phyloP scores from a whole-genome alignment of 805 yeast genomes.

The Candida hispaniensis region DNA sequence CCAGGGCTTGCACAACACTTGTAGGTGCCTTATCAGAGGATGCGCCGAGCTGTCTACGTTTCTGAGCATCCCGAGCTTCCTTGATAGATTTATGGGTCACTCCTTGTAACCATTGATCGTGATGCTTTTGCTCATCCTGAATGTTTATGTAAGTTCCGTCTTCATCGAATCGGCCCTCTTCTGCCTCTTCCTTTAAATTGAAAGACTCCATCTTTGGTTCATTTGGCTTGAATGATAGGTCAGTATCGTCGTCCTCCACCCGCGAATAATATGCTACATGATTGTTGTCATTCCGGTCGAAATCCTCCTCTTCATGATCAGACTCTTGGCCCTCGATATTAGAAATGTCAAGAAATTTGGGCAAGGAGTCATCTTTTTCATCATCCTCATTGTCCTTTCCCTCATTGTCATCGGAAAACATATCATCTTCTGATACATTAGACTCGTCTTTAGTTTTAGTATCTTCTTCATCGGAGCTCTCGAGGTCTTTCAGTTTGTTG shows the following conservation, averaged over 20 bases:
- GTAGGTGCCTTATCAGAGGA: slow-evolving; percentile 14
- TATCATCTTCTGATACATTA: slow-evolving; percentile 30
- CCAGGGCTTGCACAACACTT: slow-evolving; percentile 19
- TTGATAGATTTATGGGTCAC: slow-evolving; percentile 31
- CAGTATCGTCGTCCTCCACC: slow-evolving; percentile 20
- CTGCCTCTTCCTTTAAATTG: slow-evolving; percentile 44
- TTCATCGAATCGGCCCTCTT: slow-evolving; percentile 49
- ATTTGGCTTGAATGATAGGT: slow-evolving; percentile 16
- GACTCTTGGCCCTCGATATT: slow-evolving; percentile 30
- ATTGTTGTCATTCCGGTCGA: slow-evolving; percentile 24
- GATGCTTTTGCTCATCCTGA: slow-evolving; percentile 29
- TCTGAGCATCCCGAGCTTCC: slow-evolving; percentile 31
- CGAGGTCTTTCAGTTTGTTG: slow-evolving; percentile 10
- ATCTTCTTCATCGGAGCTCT: slow-evolving; percentile 10
- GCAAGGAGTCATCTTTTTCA: slow-evolving; percentile 18
- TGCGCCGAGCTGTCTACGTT: slow-evolving; percentile 19
- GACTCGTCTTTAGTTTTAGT: slow-evolving; percentile 21
- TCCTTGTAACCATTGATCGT: slow-evolving; percentile 35
- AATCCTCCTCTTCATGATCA: slow-evolving; percentile 19
- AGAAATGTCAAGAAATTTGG: slow-evolving; percentile 30
- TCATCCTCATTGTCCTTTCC: slow-evolving; percentile 23
- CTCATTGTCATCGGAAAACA: slow-evolving; percentile 21
- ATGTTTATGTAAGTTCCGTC: slow-evolving; percentile 47
- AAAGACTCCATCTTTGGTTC: slow-evolving; percentile 51
- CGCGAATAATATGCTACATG: slow-evolving; percentile 24